phyloP scores from a whole-genome alignment of 208 protist genomes.

The Trypanosoma avium region DNA sequence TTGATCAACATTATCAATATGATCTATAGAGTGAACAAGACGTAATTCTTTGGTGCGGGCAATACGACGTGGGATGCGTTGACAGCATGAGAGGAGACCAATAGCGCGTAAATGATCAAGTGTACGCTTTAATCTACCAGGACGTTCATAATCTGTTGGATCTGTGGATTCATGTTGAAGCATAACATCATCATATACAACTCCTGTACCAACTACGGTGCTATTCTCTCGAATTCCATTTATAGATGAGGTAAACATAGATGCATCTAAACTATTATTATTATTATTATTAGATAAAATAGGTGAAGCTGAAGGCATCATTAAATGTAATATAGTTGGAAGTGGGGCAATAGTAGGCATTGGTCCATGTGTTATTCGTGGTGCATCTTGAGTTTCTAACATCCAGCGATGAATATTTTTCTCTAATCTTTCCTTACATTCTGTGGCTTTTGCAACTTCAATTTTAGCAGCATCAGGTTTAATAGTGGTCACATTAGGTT shows the following conservation, averaged over 20 bases:
- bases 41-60: constrained; percentile 75
- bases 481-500: too few species aligned
- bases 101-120: constrained; percentile 63
- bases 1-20: constrained; percentile 78
- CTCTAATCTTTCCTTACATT: constrained; percentile 6
- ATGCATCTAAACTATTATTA: too few species aligned
- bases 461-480: neutral
- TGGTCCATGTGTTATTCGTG: neutral
- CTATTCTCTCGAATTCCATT: too few species aligned
- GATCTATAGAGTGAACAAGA: constrained; percentile 62
- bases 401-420: constrained; percentile 24
- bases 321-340: constrained; percentile 28
- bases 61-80: constrained; percentile 31
- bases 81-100: constrained; percentile 55
- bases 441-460: neutral
- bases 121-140: constrained; percentile 57
- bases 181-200: constrained; percentile 70
- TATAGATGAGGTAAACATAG: too few species aligned
- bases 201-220: constrained; percentile 36
- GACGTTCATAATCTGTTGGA: constrained; percentile 67
- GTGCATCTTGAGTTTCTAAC: neutral
- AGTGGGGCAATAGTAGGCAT: constrained; percentile 15
- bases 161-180: constrained; percentile 55
- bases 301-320: constrained; percentile 8
- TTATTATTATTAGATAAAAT: neutral